Percentiles rank a stretch among this genome's conserved stretches.
phyloP scores from a whole-genome alignment of 2,329 filamentous ascomycete genomes.

The Tolypocladium album region DNA sequence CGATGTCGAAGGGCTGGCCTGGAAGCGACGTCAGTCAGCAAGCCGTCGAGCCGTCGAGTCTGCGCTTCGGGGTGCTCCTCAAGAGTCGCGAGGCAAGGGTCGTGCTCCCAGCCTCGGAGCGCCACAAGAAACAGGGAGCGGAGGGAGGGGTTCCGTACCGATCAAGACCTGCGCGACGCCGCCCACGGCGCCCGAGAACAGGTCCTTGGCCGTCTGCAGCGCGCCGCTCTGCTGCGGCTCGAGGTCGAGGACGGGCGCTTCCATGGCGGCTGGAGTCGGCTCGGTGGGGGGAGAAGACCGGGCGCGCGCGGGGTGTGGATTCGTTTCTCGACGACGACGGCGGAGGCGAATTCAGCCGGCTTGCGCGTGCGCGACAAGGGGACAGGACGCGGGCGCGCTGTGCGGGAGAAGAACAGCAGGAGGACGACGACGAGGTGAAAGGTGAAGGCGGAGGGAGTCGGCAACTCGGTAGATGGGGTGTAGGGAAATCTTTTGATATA shows the following conservation, averaged over 20 bases:
- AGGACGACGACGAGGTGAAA: neutral
- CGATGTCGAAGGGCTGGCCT: conserved; percentile 76
- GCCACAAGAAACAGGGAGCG: too few relatives aligned
- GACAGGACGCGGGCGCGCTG: neutral
- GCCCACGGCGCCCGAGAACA: conserved; percentile 82
- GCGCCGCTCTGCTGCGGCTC: conserved; percentile 24
- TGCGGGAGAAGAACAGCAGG: neutral
- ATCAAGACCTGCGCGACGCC: conserved; percentile 90
- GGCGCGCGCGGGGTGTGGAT: neutral
- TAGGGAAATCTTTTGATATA: neutral
- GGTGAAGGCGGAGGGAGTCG: neutral
- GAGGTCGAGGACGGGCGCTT: conserved; percentile 23
- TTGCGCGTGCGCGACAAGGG: neutral
- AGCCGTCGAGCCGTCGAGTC: neutral
- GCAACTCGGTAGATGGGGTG: too few relatives aligned
- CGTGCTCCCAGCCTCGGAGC: too few relatives aligned
- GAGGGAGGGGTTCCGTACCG: conserved; percentile 39
- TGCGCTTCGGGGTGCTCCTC: neutral
- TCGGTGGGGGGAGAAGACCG: neutral
- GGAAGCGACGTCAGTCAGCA: conserved; percentile 8
- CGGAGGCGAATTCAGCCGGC: neutral
- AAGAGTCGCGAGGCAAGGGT: neutral
- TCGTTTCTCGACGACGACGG: neutral
- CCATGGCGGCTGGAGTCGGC: conserved; percentile 17
- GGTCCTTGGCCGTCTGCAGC: conserved; percentile 68